Evolutionary conservation across 192 early-diverging fungal species (phyloP), one percentile per base, ranked within the genome.

Genomic region (Coemansia biformis): DNA sequence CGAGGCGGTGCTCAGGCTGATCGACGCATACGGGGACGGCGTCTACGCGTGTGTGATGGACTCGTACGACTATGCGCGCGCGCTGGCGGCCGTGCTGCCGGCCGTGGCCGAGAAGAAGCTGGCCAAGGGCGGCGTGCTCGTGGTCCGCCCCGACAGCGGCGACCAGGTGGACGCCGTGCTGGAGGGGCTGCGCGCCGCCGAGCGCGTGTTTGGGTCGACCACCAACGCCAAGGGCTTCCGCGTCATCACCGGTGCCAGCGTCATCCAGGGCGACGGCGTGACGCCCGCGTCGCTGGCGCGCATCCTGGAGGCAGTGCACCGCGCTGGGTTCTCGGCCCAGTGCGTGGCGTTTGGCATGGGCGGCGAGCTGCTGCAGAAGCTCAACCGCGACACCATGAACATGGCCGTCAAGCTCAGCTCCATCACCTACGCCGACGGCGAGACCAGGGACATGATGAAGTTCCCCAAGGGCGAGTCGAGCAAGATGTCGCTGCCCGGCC

Each of bases 31-130:
- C 68, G 91, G 91, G 13, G 51, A 51, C 9, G 86, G 87, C 6
- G 77, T 81, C n/a, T 85, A 70, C 54, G 85, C 91, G 1, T 91
- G 88, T 46, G 91, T 93, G 13, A 88, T 93, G 91, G 91, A 93
- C 38, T 86, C 88, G 17, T 93, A 88, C 59, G 88, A 93, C 55
- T 93, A 93, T 43, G 68, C 65, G 12, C 54, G 77, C 26, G 91
- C 88, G 6, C 67, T 93, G 17, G 76, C 83, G 16, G 77, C 79
- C 4, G 77, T 93, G 1, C 57, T 93, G 43, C 91, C 91, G 5
- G 56, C 60, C 3, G 78, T 93, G 5, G 80, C 75, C 2, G 59
- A 65, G 21, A 59, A 69, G 38, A 91, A 93, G 63, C 36, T 85
- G 18, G 80, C 77, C 28, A 82, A 81, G 42, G 87, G 91, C 23